Evolutionary conservation across 1,284 basidiomycete genomes (phyloP).

Genomic region (Pseudozyma sp.): DNA sequence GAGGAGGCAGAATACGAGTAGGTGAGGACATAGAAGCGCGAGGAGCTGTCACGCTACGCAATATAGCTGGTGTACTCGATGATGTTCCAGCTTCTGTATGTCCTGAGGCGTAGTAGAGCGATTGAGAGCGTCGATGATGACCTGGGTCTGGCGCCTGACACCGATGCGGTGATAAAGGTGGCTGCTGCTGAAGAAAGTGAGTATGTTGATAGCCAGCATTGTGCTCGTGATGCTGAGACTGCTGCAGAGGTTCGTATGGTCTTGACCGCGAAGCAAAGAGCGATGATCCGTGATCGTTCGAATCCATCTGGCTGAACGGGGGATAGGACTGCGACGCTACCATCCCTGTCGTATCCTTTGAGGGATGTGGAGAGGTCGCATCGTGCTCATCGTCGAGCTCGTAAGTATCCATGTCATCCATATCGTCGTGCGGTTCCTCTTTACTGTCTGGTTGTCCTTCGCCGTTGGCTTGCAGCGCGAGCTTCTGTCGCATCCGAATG

Average conservation of each 20-base stretch:
- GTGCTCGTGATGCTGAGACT: background rate
- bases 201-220: background rate
- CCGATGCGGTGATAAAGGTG: conserved; percentile 9
- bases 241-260: conserved; percentile 4
- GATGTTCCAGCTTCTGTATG: background rate
- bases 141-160: background rate
- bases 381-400: conserved; percentile 38
- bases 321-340: background rate
- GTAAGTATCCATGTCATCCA: conserved; percentile 34
- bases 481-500: conserved; percentile 39
- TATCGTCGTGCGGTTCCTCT: conserved; percentile 10
- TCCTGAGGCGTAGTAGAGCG: conserved; percentile 1
- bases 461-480: conserved; percentile 10
- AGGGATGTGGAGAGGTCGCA: background rate
- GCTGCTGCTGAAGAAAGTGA: conserved; percentile 7
- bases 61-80: background rate
- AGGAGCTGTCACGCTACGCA: conserved; percentile 1
- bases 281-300: background rate
- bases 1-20: conserved; percentile 8
- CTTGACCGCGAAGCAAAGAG: conserved; percentile 1
- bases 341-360: background rate
- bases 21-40: conserved; percentile 12
- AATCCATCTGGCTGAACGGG: background rate
- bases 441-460: background rate
- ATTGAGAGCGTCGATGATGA: conserved; percentile 15